phyloP scores from a whole-genome alignment of 768 basidiomycete genomes.

The Pisolithus microcarpus region DNA sequence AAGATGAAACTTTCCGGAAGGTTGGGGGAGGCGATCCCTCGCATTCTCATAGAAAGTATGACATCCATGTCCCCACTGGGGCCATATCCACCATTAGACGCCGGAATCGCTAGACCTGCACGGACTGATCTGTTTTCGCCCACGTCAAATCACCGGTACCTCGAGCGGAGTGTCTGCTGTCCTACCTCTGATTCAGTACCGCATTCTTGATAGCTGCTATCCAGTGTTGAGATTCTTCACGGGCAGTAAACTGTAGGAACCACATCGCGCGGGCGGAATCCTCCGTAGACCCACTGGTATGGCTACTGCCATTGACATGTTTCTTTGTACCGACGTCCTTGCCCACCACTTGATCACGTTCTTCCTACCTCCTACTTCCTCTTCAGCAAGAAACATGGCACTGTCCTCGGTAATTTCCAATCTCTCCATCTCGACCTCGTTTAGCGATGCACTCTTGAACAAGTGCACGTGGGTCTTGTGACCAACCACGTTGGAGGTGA shows the following conservation, averaged over 20 bases:
- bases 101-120: conserved; percentile 52
- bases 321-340: conserved; percentile 45
- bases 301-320: conserved; percentile 14
- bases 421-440: conserved; percentile 67
- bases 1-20: conserved; percentile 11
- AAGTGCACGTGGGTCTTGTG: conserved; percentile 56
- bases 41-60: conserved; percentile 71
- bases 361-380: conserved; percentile 36
- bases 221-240: conserved; percentile 64
- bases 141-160: conserved; percentile 1
- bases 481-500: conserved; percentile 37
- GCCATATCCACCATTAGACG: conserved; percentile 41
- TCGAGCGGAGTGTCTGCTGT: not conserved
- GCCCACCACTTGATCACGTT: conserved; percentile 64
- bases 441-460: conserved; percentile 54
- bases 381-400: conserved; percentile 66
- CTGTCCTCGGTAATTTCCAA: conserved; percentile 72
- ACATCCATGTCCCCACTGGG: conserved; percentile 79
- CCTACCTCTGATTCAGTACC: conserved; percentile 64
- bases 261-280: conserved; percentile 29
- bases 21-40: conserved; percentile 41
- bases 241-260: conserved; percentile 60
- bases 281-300: conserved; percentile 10
- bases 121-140: conserved; percentile 49
- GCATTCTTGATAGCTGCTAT: conserved; percentile 66